phyloP scores from a whole-genome alignment of 805 yeast genomes.

The Hanseniaspora occidentalis region DNA sequence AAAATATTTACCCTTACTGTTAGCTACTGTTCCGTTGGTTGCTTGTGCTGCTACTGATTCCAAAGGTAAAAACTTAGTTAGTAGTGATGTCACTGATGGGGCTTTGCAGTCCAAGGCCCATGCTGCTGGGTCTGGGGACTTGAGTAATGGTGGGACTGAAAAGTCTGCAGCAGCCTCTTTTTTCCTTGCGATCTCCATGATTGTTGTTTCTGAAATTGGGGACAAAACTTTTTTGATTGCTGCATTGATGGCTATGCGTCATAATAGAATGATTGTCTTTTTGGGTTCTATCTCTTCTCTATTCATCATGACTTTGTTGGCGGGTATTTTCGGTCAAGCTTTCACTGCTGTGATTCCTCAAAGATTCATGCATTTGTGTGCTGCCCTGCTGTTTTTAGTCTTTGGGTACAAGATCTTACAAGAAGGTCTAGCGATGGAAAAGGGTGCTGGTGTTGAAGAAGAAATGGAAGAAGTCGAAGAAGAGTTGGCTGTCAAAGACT shows the following conservation, averaged over 20 bases:
- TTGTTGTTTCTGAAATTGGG: constrained; percentile 89
- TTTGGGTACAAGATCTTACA: constrained; percentile 65
- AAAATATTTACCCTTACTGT: neutral
- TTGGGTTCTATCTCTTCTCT: constrained; percentile 77
- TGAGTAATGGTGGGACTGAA: constrained; percentile 4
- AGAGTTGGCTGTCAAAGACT: constrained; percentile 59
- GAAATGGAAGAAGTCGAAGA: constrained; percentile 96
- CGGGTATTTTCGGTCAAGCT: constrained; percentile 86
- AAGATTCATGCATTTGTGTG: constrained; percentile 66
- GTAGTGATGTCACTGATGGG: neutral
- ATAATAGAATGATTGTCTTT: constrained; percentile 74
- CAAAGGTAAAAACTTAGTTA: neutral
- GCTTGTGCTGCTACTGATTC: neutral
- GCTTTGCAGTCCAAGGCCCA: constrained; percentile 7
- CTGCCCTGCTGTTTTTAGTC: constrained; percentile 67
- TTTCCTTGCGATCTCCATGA: constrained; percentile 78
- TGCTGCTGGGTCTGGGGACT: neutral
- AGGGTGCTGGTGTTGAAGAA: constrained; percentile 79
- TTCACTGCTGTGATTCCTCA: constrained; percentile 76
- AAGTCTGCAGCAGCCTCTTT: constrained; percentile 35
- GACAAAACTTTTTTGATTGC: constrained; percentile 96
- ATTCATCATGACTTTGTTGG: constrained; percentile 79
- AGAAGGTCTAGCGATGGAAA: constrained; percentile 78
- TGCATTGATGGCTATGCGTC: constrained; percentile 96
- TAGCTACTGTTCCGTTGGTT: neutral